These are phyloP conservation scores for Mimosa pudica DNA, from an alignment of 306 rosid species.

Conservation along the genomic window DNA sequence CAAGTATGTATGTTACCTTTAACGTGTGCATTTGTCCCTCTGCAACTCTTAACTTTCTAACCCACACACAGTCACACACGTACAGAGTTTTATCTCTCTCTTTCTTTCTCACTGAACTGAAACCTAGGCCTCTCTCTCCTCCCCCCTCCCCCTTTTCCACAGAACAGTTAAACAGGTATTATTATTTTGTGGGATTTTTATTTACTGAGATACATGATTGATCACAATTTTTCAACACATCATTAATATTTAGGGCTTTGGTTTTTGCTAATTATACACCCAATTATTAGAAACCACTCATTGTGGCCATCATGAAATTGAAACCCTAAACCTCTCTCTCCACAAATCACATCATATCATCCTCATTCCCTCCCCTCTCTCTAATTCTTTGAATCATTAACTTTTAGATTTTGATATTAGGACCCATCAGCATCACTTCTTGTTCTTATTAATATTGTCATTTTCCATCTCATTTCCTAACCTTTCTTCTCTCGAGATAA, in stretches of 20 bases:
- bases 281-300: conserved; percentile 50
- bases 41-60: conserved; percentile 42
- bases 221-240: conserved; percentile 35
- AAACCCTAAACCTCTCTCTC: conserved; percentile 61
- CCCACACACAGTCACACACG: conserved; percentile 30
- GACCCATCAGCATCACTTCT: conserved; percentile 37
- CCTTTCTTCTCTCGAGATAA: background rate
- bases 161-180: background rate
- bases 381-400: background rate
- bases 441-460: conserved; percentile 37
- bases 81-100: conserved; percentile 13
- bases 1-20: conserved; percentile 25
- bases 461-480: conserved; percentile 22
- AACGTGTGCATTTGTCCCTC: conserved; percentile 52
- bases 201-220: background rate
- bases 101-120: conserved; percentile 28
- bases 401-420: conserved; percentile 47
- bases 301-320: conserved; percentile 51
- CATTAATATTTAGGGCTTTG: background rate
- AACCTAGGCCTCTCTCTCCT: conserved; percentile 13
- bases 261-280: conserved; percentile 16
- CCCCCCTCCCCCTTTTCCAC: conserved; percentile 18
- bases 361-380: conserved; percentile 40
- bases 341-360: conserved; percentile 48
- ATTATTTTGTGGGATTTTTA: background rate